Evolutionary conservation across 1,284 basidiomycete species (phyloP).

Genomic region (Neolentinus lepideus): DNA sequence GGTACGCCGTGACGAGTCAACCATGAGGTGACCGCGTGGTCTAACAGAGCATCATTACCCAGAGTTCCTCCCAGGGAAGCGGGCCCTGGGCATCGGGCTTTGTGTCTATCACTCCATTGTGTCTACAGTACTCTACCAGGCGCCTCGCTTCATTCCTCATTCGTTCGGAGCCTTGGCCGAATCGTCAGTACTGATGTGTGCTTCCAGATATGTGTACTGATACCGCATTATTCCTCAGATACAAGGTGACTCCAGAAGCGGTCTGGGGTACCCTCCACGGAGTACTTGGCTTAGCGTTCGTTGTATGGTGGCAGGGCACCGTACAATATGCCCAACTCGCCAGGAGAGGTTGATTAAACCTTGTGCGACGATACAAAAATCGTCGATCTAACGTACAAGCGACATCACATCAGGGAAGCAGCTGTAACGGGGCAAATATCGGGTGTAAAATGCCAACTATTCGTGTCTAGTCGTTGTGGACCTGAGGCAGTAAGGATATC

Average conservation of each 20-base stretch:
- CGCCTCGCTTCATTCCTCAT: conserved; percentile 73
- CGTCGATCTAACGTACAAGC: too few species aligned
- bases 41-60: conserved; percentile 1
- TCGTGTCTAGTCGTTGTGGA: too few species aligned
- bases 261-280: conserved; percentile 67
- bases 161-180: conserved; percentile 59
- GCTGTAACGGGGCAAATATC: too few species aligned
- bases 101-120: conserved; percentile 71
- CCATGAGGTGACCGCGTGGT: neutral
- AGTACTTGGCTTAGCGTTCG: conserved; percentile 56
- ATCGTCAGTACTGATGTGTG: conserved; percentile 34
- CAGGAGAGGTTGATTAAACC: neutral
- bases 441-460: too few species aligned
- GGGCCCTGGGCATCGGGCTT: conserved; percentile 69
- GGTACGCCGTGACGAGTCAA: conserved; percentile 31
- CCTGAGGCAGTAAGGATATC: too few species aligned
- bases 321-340: neutral
- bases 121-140: conserved; percentile 68
- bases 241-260: conserved; percentile 56
- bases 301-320: conserved; percentile 61
- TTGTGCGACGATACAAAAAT: too few species aligned
- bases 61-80: conserved; percentile 82
- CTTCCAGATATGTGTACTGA: neutral
- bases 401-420: too few species aligned
- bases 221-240: conserved; percentile 25